Base-by-base conservation (phyloP, 345 rosid genomes). In the Eucalyptus cloeziana region DNA sequence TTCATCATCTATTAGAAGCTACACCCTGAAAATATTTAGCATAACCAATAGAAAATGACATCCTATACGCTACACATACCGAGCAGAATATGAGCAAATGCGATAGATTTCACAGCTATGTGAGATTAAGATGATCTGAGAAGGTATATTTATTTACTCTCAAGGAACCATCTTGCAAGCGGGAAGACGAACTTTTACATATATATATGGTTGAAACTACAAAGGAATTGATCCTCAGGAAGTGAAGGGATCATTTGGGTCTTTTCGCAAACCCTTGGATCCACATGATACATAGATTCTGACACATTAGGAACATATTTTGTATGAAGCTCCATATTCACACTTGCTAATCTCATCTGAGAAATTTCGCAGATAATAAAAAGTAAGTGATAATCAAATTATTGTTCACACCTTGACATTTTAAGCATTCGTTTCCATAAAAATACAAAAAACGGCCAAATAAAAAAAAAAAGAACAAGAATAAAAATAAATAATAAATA, bases 321-420 rank as follows among this genome's bases (percentile, higher is more conserved):
- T 37, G 96, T 90, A 89, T 97, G 99, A 89, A 97, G 93, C 89
- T 97, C 96, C 93, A 97, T 91, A 92, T 96, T 98, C 60, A 95
- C 85, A 91, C 90, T 91, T 49, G 98, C 96, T 88, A 96, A 93
- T 89, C 93, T 94, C 88, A 97, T 58, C 99, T 97, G 95, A 87
- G 90, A 89, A 81, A 80, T 76, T 76, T 37, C 8, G 16, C 49
- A 89, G 31, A 79, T 21, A 83, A 60, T 52, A 24, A 50, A 67
- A 85, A 17, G 21, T 17, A 51, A 16, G 54, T 16, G 21, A 51
- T 51, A 51, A 51, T 51, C 54, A 51, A 51, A 51, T 51, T 51
- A 51, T 51, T 7, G 22, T 51, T 51, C 22, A 51, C 21, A 51
- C 21, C 54, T 17, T 51, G 54, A 51, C 21, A 51, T 51, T 51